Conservation (phyloP, 1,284 basidiomycete genomes). For the Xanthoconium separans region DNA sequence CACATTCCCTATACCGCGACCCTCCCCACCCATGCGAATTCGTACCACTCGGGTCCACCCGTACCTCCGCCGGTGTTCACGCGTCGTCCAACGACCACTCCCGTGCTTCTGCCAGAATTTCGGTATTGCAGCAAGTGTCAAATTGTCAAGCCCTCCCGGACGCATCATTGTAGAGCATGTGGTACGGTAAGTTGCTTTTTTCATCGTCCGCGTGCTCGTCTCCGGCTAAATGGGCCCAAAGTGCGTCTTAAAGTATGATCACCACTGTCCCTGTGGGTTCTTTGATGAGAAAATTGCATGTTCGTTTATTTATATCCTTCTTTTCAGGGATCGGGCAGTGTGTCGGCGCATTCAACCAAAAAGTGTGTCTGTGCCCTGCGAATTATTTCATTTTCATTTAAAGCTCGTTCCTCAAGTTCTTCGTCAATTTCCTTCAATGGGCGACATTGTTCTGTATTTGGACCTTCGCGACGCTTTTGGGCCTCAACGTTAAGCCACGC, state of each 20-base stretch:
- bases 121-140: constrained; percentile 50
- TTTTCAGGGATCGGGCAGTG: constrained; percentile 63
- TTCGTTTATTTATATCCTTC: constrained; percentile 16
- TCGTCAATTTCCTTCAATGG: constrained; percentile 61
- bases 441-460: constrained; percentile 47
- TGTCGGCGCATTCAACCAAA: constrained; percentile 67
- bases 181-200: constrained; percentile 42
- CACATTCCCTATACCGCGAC: constrained; percentile 4
- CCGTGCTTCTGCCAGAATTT: constrained; percentile 46
- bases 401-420: constrained; percentile 40
- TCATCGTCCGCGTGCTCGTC: neutral
- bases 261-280: constrained; percentile 53
- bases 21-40: constrained; percentile 11
- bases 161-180: constrained; percentile 65
- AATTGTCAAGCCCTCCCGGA: constrained; percentile 54
- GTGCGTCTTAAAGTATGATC: constrained; percentile 62
- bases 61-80: constrained; percentile 12
- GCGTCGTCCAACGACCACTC: constrained; percentile 38
- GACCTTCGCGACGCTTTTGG: constrained; percentile 49
- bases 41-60: constrained; percentile 1
- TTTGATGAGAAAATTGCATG: neutral
- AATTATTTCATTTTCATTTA: neutral
- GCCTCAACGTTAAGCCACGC: constrained; percentile 36
- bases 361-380: constrained; percentile 31
- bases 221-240: constrained; percentile 23